Percentiles rank a stretch among this genome's conserved stretches.
Conservation (phyloP, 345 rosid genomes). For the Odontarrhena argentea region DNA sequence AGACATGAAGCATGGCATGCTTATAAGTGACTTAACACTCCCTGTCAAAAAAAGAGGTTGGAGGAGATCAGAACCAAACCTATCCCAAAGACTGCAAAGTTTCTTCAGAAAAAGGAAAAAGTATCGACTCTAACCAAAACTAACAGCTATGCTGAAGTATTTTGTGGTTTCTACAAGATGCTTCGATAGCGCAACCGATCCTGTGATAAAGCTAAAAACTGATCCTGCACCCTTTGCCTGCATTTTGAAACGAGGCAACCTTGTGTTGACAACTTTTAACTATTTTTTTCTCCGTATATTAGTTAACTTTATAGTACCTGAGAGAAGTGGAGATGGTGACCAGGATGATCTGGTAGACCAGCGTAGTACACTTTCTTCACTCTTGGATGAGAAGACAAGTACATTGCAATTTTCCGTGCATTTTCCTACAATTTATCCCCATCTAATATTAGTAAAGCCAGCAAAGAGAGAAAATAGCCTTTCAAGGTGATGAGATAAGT, state of each 20-base stretch:
- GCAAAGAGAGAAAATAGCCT: background rate
- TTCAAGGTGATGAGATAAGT: background rate
- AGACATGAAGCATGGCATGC: constrained; percentile 99
- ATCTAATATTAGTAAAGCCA: background rate
- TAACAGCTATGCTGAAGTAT: constrained; percentile 92
- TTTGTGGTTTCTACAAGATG: constrained; percentile 85
- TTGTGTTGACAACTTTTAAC: background rate
- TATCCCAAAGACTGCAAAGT: background rate
- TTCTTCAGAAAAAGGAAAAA: background rate
- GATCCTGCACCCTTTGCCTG: constrained; percentile 98
- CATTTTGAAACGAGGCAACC: constrained; percentile 24
- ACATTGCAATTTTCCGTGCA: constrained; percentile 85
- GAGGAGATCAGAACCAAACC: constrained; percentile 10
- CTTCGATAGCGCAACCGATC: constrained; percentile 82
- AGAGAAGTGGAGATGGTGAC: constrained; percentile 80
- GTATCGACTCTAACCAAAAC: constrained; percentile 72
- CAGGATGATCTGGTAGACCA: constrained; percentile 86
- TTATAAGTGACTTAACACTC: constrained; percentile 92
- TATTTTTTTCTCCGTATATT: background rate
- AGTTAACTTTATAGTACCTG: constrained; percentile 54
- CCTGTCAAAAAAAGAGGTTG: constrained; percentile 46
- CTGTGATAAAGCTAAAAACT: constrained; percentile 91
- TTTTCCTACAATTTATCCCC: constrained; percentile 59
- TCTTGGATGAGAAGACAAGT: constrained; percentile 73
- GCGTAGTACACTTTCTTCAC: constrained; percentile 88